phyloP scores from a whole-genome alignment of 1,139 yeast genomes.

The Kurtzmaniella natalensis region DNA sequence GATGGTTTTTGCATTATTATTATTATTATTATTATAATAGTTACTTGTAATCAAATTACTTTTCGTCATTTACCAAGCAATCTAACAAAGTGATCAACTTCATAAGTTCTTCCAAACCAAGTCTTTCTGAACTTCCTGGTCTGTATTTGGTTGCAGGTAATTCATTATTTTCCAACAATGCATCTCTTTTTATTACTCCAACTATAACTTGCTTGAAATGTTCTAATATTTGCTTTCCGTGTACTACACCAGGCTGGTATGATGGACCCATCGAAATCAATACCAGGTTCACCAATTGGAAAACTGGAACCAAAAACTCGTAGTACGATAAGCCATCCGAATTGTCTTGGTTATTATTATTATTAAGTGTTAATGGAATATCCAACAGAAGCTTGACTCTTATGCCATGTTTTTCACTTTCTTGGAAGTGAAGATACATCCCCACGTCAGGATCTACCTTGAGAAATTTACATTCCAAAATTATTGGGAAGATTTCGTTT shows the following conservation, averaged over 20 bases:
- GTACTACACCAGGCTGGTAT: slow-evolving; percentile 57
- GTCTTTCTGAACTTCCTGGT: slow-evolving; percentile 17
- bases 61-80: slow-evolving; percentile 37
- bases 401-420: slow-evolving; percentile 14
- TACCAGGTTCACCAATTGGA: slow-evolving; percentile 68
- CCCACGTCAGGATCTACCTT: slow-evolving; percentile 80
- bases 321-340: slow-evolving; percentile 47
- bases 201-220: slow-evolving; percentile 55
- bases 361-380: slow-evolving; percentile 37
- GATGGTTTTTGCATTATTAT: too few species aligned
- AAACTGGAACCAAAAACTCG: slow-evolving; percentile 72
- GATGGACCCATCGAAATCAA: slow-evolving; percentile 76
- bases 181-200: slow-evolving; percentile 70
- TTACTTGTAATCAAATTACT: too few species aligned
- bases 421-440: slow-evolving; percentile 37
- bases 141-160: slow-evolving; percentile 7
- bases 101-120: slow-evolving; percentile 47
- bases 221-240: slow-evolving; percentile 49
- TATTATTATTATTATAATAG: neutral
- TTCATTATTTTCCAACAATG: slow-evolving; percentile 31
- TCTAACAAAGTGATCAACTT: slow-evolving; percentile 54
- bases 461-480: slow-evolving; percentile 56
- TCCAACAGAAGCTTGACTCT: slow-evolving; percentile 47
- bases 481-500: slow-evolving; percentile 62
- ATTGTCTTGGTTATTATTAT: slow-evolving; percentile 6